These are phyloP conservation scores for Trichophyton rubrum DNA, from an alignment of 2,329 filamentous ascomycete species.

Conservation along the genomic window DNA sequence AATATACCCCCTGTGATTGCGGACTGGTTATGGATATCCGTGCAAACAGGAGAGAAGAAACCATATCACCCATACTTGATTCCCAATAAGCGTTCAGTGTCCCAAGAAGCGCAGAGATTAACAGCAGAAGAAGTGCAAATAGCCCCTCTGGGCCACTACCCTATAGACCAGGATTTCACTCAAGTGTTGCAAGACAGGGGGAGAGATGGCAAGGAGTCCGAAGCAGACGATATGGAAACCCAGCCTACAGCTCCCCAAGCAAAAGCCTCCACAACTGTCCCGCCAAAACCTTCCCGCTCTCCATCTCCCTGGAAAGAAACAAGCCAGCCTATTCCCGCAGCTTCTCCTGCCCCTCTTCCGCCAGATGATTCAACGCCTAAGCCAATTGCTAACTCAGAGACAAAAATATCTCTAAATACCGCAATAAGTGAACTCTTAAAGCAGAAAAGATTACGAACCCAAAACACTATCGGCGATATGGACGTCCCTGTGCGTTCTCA, in stretches of 20 bases:
- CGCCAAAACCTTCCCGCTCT: constrained; percentile 15
- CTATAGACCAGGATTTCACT: background rate
- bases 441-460: constrained; percentile 26
- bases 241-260: constrained; percentile 2
- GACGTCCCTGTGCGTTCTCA: constrained; percentile 16
- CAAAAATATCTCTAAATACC: constrained; percentile 8
- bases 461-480: constrained; percentile 16
- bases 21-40: constrained; percentile 76
- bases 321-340: background rate
- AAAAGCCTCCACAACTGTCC: constrained; percentile 12
- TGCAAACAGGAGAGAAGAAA: constrained; percentile 42
- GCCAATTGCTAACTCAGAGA: background rate
- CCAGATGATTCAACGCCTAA: background rate
- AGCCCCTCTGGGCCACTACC: background rate
- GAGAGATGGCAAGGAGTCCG: background rate
- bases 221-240: constrained; percentile 4
- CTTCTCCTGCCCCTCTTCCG: background rate
- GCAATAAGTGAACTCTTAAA: constrained; percentile 32
- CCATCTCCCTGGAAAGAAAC: constrained; percentile 16
- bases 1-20: constrained; percentile 67
- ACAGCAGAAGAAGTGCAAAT: background rate
- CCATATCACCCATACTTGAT: constrained; percentile 37
- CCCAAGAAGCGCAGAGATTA: background rate
- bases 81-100: constrained; percentile 13
- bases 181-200: background rate